Evolutionary conservation across 768 basidiomycete genomes (phyloP), one percentile per base, ranked within the genome.

Genomic region (Pleurotus platypus): DNA sequence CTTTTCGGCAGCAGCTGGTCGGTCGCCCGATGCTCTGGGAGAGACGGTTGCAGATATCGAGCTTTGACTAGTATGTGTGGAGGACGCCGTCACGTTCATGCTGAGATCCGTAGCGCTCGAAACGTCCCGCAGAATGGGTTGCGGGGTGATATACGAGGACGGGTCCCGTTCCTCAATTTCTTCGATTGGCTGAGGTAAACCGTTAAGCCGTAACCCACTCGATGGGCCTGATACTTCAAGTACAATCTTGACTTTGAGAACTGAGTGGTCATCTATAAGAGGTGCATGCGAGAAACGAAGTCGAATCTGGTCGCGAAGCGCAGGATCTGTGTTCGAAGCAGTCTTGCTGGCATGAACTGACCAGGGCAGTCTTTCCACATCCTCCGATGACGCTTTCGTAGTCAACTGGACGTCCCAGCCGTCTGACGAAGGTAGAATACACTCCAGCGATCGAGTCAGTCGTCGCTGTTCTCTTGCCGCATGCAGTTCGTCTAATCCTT

Each of bases 331-430:
- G n/a, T 70, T 66, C 40, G 76, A 75, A 26, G 70, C 77, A 58
- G 70, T 73, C 54, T 82, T 81, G 38, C 77, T 77, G 1, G 87
- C 86, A 55, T 74, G 76, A 30, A 80, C 80, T 6, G 82, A 79
- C 91, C 92, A 94, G 2, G 89, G 90, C 15, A 90, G 77, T 49
- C 77, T 75, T 62, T 89, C 84, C 7, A 89, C 84, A 55, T 82
- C 83, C 35, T 86, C 83, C 0, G 86, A 87, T 1, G 89, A 87
- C 5, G 87, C 89, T 66, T 81, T 87, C 26, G 85, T 83, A 4
- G 86, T 79, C 24, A 96, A 75, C 62, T 88, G 92, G 1, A 94
- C 82, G 63, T 94, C 93, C 94, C 92, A 98, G 24, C 92, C 89
- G 60, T 89, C 86, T 15, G 77, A 72, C 1, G 83, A 77, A 3